Evolutionary conservation across 352 stramenopile species (phyloP).

Genomic region (Globisporangium nodosum): DNA sequence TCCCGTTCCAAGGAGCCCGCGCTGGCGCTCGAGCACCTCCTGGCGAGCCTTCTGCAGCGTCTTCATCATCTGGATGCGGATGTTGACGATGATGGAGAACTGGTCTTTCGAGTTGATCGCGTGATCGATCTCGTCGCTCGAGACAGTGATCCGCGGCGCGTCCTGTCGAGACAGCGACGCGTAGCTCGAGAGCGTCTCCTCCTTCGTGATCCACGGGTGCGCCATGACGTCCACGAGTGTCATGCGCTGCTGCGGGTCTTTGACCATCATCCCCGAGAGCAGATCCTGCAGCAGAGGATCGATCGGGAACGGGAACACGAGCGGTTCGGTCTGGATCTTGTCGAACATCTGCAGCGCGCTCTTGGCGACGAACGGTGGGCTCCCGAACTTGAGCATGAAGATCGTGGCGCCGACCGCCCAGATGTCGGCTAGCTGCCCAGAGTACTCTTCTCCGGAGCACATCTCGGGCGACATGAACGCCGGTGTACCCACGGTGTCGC

Average conservation of each 20-base stretch:
- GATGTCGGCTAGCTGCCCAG: slow-evolving; percentile 86
- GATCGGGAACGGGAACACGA: slow-evolving; percentile 53
- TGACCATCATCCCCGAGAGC: slow-evolving; percentile 60
- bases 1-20: background rate
- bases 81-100: slow-evolving; percentile 61
- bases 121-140: slow-evolving; percentile 73
- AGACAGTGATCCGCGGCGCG: slow-evolving; percentile 47
- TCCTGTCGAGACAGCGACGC: slow-evolving; percentile 14
- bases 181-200: slow-evolving; percentile 33
- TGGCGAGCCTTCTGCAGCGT: slow-evolving; percentile 37
- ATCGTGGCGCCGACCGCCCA: slow-evolving; percentile 88
- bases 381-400: slow-evolving; percentile 88
- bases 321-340: slow-evolving; percentile 74
- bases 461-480: slow-evolving; percentile 93
- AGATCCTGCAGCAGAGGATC: slow-evolving; percentile 56
- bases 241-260: slow-evolving; percentile 47
- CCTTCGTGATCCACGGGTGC: slow-evolving; percentile 75
- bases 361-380: slow-evolving; percentile 86
- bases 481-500: slow-evolving; percentile 81
- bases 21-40: slow-evolving; percentile 20
- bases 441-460: slow-evolving; percentile 79
- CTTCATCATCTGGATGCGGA: slow-evolving; percentile 69
- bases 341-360: slow-evolving; percentile 87
- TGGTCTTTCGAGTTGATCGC: slow-evolving; percentile 50
- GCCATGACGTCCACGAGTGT: slow-evolving; percentile 63